Conservation (phyloP, 192 early-diverging fungal genomes). For the Backusella luteola region DNA sequence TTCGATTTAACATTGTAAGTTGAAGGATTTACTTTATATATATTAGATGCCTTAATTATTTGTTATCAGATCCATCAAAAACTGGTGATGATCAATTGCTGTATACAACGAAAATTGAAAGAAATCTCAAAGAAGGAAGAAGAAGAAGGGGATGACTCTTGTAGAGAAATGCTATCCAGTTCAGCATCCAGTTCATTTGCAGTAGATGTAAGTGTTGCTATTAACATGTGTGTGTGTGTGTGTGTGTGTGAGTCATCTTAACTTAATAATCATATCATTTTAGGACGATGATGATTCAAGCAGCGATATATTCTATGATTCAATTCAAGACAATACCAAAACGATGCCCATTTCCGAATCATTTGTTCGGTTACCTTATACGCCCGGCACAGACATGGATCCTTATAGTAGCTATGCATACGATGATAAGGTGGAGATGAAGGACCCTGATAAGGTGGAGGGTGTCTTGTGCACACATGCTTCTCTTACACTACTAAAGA, state of each 20-base stretch:
- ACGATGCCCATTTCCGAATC: slow-evolving; percentile 42
- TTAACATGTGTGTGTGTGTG: background rate
- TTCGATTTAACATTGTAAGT: slow-evolving; percentile 56
- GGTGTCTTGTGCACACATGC: slow-evolving; percentile 42
- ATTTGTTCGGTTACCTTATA: slow-evolving; percentile 50
- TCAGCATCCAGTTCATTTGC: slow-evolving; percentile 1
- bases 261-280: background rate
- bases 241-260: background rate
- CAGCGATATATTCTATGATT: slow-evolving; percentile 2
- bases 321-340: background rate
- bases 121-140: background rate
- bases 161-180: background rate
- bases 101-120: slow-evolving; percentile 47
- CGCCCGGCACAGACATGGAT: slow-evolving; percentile 43
- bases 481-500: slow-evolving; percentile 36
- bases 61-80: slow-evolving; percentile 44
- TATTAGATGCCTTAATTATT: background rate
- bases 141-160: background rate
- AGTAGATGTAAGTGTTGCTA: background rate
- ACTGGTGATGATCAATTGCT: slow-evolving; percentile 80
- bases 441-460: slow-evolving; percentile 41
- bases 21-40: background rate
- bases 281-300: background rate
- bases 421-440: slow-evolving; percentile 14
- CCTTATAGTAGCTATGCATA: background rate